Base-by-base conservation (phyloP, 257 asterid genomes). In the Ilex asprella region DNA sequence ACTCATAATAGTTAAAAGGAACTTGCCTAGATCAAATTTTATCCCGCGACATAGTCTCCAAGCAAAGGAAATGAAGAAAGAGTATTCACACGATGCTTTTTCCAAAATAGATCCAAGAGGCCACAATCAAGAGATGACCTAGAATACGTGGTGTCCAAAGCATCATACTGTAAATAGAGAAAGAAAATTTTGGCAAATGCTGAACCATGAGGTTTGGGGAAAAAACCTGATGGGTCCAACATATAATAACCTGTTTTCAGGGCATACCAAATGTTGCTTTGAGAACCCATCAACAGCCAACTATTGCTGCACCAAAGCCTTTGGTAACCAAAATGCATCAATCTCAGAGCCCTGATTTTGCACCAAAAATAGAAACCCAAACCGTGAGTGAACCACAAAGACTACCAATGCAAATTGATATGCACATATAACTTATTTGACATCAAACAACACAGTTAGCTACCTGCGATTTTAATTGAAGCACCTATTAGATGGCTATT, bases 11-110 rank as follows among this genome's bases (percentile, higher is more conserved):
- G n/a, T 8, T 47, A 65, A 60, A 14, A 67, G 46, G 54, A 58
- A 65, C 68, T 73, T 83, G 89, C 97, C 99, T 59, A 92, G 78
- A 79, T 92, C 99, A 94, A 89, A 59, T 89, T 92, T 71, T 92
- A 96, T 49, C 99, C 99, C 59, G 99, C 99, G 60, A 89, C 97
- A 76, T 84, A 89, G 78, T 92, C 99, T 50, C 99, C 99, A 59
- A 92, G 99, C 85, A 92, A 81, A 50, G 99, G 97, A 61, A 97
- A 89, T 59, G 97, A 92, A 30, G 99, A 92, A 66, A 92, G 96
- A 9, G 99, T 92, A 84, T 92, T 92, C 53, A 92, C 99, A 97
- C 99, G 89, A 68, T 92, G 89, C 73, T 92, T 89, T 70, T 92
- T 92, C 97, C 99, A 92, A n/a, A 92, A 84, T 0, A 92, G 84